Conservation (phyloP, 345 rosid species). For the Syzygium aqueum region DNA sequence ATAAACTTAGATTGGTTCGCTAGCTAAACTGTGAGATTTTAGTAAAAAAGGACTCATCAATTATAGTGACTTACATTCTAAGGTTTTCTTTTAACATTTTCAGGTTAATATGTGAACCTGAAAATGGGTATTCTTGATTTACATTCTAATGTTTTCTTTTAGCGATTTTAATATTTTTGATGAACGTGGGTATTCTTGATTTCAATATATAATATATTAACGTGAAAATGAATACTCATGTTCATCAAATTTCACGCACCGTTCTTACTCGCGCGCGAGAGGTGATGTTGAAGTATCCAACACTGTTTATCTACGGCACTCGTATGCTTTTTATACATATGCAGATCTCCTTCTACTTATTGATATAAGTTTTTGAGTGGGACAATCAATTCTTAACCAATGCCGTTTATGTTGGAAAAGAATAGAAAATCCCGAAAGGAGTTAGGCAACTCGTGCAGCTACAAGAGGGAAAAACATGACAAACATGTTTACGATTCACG, state of each 20-base stretch:
- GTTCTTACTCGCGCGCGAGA: not conserved
- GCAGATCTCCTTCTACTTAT: not conserved
- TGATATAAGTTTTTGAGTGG: not conserved
- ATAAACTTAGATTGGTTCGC: not conserved
- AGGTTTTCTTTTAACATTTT: not conserved
- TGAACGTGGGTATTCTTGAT: no score
- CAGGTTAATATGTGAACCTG: not conserved
- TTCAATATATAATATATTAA: no score
- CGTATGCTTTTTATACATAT: not conserved
- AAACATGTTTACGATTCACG: not conserved
- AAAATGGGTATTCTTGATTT: no score
- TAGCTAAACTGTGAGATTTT: not conserved
- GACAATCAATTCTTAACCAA: not conserved
- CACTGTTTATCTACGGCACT: no score
- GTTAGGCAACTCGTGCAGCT: not conserved
- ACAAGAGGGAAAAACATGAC: not conserved
- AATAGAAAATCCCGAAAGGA: not conserved
- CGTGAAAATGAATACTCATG: not conserved
- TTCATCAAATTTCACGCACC: not conserved
- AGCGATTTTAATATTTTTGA: no score
- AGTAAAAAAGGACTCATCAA: not conserved
- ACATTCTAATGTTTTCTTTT: no score
- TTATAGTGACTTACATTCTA: not conserved
- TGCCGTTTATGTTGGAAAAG: not conserved
- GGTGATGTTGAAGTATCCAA: fast-evolving